Evolutionary conservation across 164 flowering plant genomes (phyloP), one percentile per base, ranked within the genome.

Genomic region (Nelumbo lutea): DNA sequence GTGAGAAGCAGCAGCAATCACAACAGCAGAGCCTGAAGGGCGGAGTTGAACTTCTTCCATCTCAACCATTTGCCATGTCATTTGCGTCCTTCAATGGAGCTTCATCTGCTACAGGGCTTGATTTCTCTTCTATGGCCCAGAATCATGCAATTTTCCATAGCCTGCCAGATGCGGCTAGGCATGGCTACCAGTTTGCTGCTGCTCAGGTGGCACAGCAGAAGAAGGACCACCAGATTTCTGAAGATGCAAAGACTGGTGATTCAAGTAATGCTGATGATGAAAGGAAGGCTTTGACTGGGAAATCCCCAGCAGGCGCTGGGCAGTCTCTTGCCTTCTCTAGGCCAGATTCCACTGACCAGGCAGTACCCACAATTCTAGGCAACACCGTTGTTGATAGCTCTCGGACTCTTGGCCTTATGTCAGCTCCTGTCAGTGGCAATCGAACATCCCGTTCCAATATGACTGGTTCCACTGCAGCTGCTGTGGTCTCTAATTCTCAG

Each of bases 31-130:
- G 78, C 40, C 48, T 84, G 41, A 91, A 87, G 79, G 76, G 83
- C 53, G 89, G 87, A 47, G 75, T 79, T 60, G 97, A 91, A 15
- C 68, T 90, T n/a, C 41, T 79, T 27, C 74, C 88, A 3, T 78
- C 95, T 64, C 96, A 83, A 68, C 76, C 93, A 45, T 89, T 89
- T 79, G 89, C 96, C 1, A 82, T 95, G 96, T 82, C 97, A 9
- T 90, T 90, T 73, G 84, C 89, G 42, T 72, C 90, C 14, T 71
- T 83, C 2, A 84, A 79, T 78, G 88, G 89, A n/a, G 73, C 84
- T 53, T 68, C 81, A 40, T 42, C 82, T 60, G 69, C 85, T 38
- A 75, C 90, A 40, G 91, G 90, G 10, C 56, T 91, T 43, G 96
- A 94, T 72, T 80, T 90, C 60, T 77, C 95, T 5, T 76, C 94